Base-by-base conservation (phyloP, 306 rosid species). In the Ammopiptanthus mongolicus region DNA sequence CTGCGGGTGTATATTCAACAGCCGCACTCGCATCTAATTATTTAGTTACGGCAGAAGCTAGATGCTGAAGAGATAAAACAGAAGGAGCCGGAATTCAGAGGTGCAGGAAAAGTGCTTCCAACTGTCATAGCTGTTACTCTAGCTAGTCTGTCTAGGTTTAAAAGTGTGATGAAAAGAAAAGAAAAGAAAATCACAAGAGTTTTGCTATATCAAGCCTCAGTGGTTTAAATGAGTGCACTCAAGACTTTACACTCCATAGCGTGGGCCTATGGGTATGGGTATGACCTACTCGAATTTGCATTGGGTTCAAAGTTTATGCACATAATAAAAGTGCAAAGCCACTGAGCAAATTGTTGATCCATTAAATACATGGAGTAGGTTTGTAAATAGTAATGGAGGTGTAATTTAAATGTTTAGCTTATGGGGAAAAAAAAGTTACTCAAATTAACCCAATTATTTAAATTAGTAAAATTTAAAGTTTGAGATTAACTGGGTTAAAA, bases 91-190 rank as follows among this genome's bases (percentile, higher is more conserved):
- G 6, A 67, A 77, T 57, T 33, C 69, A 57, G 25, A 37, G 1
- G 28, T 25, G 67, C 31, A 28, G 10, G 64, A 46, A 46, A 69
- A 61, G 77, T 57, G 51, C 36, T 33, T 52, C 22, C 80, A 84
- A 80, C n/a, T 80, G 59, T 76, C 74, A 64, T 60, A 81, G 74
- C 72, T 65, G 75, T 77, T 74, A 62, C 55, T 75, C 82, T 42
- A n/a, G n/a, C n/a, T 15, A 5, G 25, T 36, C 28, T 25, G 1
- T 25, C 1, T 25, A 25, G 28, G 28, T 33, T 21, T 0, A 55
- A 23, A 44, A 55, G n/a, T 13, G 1, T 65, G 31, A 71, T 23
- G 65, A 64, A 63, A 81, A 11, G 2, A 2, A 23, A 23, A 23
- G 2, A 23, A 23, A 23, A 2, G 28, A 25, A 25, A 25, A 0